phyloP scores from a whole-genome alignment of 2,329 filamentous ascomycete genomes.

The Didymella exigua region DNA sequence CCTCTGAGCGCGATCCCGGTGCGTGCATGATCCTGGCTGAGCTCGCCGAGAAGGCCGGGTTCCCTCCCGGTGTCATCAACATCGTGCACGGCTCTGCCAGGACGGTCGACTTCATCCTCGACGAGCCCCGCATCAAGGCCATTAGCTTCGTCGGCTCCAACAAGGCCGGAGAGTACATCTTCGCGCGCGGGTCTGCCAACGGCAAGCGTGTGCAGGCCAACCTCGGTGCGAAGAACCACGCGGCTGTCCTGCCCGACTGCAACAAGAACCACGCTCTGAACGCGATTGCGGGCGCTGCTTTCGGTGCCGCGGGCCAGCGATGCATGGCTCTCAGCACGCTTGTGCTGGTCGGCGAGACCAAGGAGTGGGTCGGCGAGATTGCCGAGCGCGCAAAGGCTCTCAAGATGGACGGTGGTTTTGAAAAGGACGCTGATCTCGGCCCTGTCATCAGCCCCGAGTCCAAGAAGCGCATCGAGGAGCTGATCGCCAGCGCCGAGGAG shows the following conservation, averaged over 20 bases:
- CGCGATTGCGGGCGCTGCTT: conserved; percentile 81
- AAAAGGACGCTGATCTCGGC: conserved; percentile 77
- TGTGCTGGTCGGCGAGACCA: conserved; percentile 83
- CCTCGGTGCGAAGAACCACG: conserved; percentile 87
- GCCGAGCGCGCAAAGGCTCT: conserved; percentile 76
- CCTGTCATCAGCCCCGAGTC: conserved; percentile 82
- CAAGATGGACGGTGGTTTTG: conserved; percentile 80
- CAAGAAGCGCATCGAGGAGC: conserved; percentile 75
- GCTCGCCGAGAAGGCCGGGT: conserved; percentile 78
- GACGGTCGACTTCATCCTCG: conserved; percentile 85
- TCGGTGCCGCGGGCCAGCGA: conserved; percentile 82
- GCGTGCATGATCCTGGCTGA: conserved; percentile 86
- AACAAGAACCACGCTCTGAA: conserved; percentile 91
- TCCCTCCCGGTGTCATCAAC: conserved; percentile 82
- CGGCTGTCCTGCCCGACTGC: conserved; percentile 80
- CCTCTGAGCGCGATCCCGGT: conserved; percentile 83
- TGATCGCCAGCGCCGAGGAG: conserved; percentile 77
- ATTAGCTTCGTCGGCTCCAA: conserved; percentile 86
- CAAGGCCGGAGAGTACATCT: conserved; percentile 89
- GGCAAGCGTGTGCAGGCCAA: conserved; percentile 90
- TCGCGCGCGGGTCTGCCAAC: conserved; percentile 75
- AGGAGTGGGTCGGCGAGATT: conserved; percentile 79
- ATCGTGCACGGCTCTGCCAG: conserved; percentile 80
- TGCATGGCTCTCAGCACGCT: conserved; percentile 87
- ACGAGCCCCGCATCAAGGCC: conserved; percentile 84